Evolutionary conservation across 768 basidiomycete species (phyloP).

Genomic region (Neoboletus subvelutipes): DNA sequence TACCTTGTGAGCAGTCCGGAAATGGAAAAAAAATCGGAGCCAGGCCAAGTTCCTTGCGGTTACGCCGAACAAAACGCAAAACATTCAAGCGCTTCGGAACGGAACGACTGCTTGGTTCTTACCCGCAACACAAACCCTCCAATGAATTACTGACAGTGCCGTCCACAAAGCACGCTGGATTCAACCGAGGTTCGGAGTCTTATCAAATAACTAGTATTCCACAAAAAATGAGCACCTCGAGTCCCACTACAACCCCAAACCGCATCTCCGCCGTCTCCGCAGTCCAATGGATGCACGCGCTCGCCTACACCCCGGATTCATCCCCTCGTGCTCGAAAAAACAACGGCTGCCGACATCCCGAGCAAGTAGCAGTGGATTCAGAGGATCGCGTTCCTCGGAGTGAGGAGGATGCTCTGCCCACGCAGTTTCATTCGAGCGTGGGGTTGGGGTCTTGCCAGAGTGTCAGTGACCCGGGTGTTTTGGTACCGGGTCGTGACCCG

Average conservation of each 20-base stretch:
- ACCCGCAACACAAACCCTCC: too few relatives aligned
- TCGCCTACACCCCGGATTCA: conserved; percentile 17
- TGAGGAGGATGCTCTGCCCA: conserved; percentile 10
- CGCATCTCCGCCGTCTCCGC: not conserved
- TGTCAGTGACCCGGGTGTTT: too few relatives aligned
- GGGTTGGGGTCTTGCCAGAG: not conserved
- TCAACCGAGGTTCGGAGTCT: too few relatives aligned
- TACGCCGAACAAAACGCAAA: too few relatives aligned
- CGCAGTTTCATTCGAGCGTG: not conserved
- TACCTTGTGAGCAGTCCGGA: too few relatives aligned
- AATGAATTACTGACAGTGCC: too few relatives aligned
- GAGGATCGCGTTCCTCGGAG: not conserved
- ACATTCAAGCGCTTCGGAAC: too few relatives aligned
- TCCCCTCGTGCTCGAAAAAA: not conserved
- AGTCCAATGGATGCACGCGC: conserved; percentile 10
- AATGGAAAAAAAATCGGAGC: too few relatives aligned
- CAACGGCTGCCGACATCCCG: not conserved
- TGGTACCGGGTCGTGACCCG: not conserved
- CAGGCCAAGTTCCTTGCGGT: too few relatives aligned
- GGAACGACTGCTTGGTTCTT: too few relatives aligned
- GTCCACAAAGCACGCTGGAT: not conserved
- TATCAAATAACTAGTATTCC: too few relatives aligned
- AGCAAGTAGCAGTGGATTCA: not conserved
- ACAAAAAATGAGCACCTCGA: not conserved
- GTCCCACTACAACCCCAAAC: not conserved